Base-by-base conservation (phyloP, 2,329 filamentous ascomycete genomes). In the Paramyrothecium sp. region DNA sequence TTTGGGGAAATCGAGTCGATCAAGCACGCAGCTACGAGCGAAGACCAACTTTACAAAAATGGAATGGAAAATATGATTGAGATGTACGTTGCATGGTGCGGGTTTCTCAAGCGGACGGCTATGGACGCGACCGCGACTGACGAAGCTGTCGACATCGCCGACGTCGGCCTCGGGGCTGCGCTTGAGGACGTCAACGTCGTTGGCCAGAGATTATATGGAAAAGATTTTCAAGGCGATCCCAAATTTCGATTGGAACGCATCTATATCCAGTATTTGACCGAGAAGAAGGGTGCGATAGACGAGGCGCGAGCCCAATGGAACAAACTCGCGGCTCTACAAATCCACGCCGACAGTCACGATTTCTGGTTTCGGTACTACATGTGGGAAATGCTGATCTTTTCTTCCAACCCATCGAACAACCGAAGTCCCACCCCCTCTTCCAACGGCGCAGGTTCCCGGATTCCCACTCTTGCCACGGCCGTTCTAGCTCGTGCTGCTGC, bases 281-380 rank as follows among this genome's bases (percentile, higher is more conserved):
- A 97, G 70, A 91, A 90, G 64, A 92, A 91, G 63, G 87, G 87
- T 23, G 89, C 90, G 46, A 78, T 91, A 54, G 85, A 91, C 20
- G 88, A 88, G 56, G 95, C 94, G 2, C 86, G 95, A 44, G 81
- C 83, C 17, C 85, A 90, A 51, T 98, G 91, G 87, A 86, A 89
- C 62, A 84, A 85, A 19, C 80, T 98, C 30, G 82, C 81, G 3
- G 71, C 84, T 21, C 77, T 84, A n/a, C 79, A 82, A 19, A 86
- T 86, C 3, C 76, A 92, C 56, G 87, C 87, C 30, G 85, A 92
- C 64, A 93, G 87, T 64, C 92, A 93, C 68, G 92, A 97, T 65
- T 98, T 98, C 71, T 99, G 95, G 95, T 82, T 93, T 56, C 87
- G 88, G 48, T 97, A 92, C 73, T 97, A 97, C 73, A 81, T 89